Conservation (phyloP, 2,329 filamentous ascomycete species). For the Bisporella sp. region DNA sequence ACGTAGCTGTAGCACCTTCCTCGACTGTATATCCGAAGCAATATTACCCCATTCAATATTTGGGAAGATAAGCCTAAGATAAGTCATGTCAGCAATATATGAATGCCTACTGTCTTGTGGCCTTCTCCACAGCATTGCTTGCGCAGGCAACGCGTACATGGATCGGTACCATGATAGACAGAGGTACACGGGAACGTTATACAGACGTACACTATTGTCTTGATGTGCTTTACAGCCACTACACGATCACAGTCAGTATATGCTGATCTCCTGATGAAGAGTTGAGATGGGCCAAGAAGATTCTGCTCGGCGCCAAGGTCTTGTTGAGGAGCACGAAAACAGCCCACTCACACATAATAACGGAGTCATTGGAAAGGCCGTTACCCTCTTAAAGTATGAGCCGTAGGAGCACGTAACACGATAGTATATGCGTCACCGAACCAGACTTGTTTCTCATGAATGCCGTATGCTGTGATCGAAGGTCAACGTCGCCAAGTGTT, state of each 20-base stretch:
- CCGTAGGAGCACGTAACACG: too few species aligned
- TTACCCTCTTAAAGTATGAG: too few species aligned
- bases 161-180: too few species aligned
- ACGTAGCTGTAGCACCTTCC: conserved; percentile 17
- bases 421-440: too few species aligned
- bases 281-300: conserved; percentile 7
- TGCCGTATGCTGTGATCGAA: background rate
- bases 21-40: conserved; percentile 11
- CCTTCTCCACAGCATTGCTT: background rate
- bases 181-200: too few species aligned
- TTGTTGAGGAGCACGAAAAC: background rate
- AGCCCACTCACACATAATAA: background rate
- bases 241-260: conserved; percentile 8
- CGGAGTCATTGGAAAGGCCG: too few species aligned
- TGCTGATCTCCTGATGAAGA: background rate
- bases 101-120: background rate
- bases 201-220: conserved; percentile 23
- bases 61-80: conserved; percentile 22
- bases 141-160: background rate
- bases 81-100: conserved; percentile 8
- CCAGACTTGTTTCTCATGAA: too few species aligned
- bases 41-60: conserved; percentile 22
- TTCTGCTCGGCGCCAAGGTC: conserved; percentile 7
- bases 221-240: conserved; percentile 21
- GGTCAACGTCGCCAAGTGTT: background rate